These are phyloP conservation scores for Calonectria pteridis DNA, from an alignment of 2,329 filamentous ascomycete species.

Conservation along the genomic window DNA sequence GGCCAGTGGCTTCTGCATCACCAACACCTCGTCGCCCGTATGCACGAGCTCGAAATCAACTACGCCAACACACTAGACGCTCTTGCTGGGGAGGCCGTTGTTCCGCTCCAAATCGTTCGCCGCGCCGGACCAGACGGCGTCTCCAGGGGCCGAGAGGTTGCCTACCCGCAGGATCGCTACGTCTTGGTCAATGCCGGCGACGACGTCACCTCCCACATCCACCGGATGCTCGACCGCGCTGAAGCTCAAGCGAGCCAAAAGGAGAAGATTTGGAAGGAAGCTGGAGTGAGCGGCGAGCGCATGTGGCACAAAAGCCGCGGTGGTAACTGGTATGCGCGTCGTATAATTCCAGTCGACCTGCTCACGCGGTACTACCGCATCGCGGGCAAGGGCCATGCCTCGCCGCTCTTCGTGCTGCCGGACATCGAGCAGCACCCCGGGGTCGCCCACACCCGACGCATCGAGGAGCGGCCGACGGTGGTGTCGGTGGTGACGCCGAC, in stretches of 20 bases:
- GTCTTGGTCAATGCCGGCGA: conserved; percentile 67
- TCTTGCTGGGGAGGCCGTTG: conserved; percentile 62
- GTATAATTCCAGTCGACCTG: conserved; percentile 63
- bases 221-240: conserved; percentile 59
- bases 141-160: conserved; percentile 63
- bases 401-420: conserved; percentile 67
- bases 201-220: conserved; percentile 61
- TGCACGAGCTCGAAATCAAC: conserved; percentile 68
- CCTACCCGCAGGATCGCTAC: conserved; percentile 67
- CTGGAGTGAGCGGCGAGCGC: conserved; percentile 57
- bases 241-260: conserved; percentile 56
- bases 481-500: conserved; percentile 47
- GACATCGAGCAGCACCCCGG: conserved; percentile 61
- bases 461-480: conserved; percentile 59
- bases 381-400: conserved; percentile 54
- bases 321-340: conserved; percentile 51
- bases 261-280: conserved; percentile 49
- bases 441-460: conserved; percentile 56
- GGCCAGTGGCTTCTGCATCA: conserved; percentile 69
- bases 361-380: conserved; percentile 66
- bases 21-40: conserved; percentile 65
- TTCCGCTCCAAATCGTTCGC: conserved; percentile 66
- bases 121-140: conserved; percentile 65
- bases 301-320: conserved; percentile 47
- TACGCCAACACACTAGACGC: conserved; percentile 65